Evolutionary conservation across 257 asterid species (phyloP).

Genomic region (Gentiana straminea): DNA sequence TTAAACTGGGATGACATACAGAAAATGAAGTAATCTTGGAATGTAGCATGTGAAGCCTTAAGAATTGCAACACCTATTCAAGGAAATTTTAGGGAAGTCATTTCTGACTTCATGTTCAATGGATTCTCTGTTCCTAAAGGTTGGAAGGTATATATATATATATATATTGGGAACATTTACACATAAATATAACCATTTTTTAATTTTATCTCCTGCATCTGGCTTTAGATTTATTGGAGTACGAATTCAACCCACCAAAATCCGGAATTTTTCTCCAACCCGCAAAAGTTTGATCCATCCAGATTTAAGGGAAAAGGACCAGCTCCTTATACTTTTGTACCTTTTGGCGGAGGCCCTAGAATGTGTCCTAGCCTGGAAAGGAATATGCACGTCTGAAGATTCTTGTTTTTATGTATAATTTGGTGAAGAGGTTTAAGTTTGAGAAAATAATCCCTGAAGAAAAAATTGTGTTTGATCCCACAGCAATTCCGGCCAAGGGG

Average conservation of each 20-base stretch:
- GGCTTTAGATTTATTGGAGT: slow-evolving; percentile 34
- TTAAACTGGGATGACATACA: slow-evolving; percentile 45
- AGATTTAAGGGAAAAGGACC: slow-evolving; percentile 45
- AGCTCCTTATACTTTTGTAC: slow-evolving; percentile 44
- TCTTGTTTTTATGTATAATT: slow-evolving; percentile 42
- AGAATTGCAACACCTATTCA: slow-evolving; percentile 53
- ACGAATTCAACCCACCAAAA: slow-evolving; percentile 34
- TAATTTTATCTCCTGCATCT: not conserved
- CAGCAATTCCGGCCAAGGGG: slow-evolving; percentile 37
- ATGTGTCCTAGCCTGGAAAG: slow-evolving; percentile 46
- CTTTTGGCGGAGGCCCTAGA: slow-evolving; percentile 47
- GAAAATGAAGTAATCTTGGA: slow-evolving; percentile 54
- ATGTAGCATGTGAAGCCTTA: slow-evolving; percentile 49
- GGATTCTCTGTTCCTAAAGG: slow-evolving; percentile 54
- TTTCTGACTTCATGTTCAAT: slow-evolving; percentile 34
- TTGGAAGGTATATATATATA: slow-evolving; percentile 30
- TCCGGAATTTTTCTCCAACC: slow-evolving; percentile 31
- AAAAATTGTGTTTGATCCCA: slow-evolving; percentile 39
- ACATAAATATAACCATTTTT: not conserved
- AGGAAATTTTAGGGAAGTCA: slow-evolving; percentile 48
- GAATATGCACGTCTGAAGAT: slow-evolving; percentile 45
- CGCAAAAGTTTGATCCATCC: slow-evolving; percentile 32
- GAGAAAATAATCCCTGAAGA: slow-evolving; percentile 30
- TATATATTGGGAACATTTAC: not conserved
- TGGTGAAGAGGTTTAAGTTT: slow-evolving; percentile 38